Evolutionary conservation across 257 asterid genomes (phyloP).

Genomic region (Plantago elongata): DNA sequence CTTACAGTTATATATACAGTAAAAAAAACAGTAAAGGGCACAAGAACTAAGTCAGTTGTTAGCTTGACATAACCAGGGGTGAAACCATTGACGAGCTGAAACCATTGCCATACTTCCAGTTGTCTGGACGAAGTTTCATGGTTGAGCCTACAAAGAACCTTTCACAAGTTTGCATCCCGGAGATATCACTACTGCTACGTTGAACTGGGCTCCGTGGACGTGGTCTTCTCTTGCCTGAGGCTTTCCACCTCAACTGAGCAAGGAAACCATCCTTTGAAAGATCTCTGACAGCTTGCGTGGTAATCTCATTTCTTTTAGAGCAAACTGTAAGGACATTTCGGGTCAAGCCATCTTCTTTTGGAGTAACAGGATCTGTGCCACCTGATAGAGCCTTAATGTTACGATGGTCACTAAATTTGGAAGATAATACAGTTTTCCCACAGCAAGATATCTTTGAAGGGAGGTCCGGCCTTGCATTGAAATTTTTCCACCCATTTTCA

Average conservation of each 20-base stretch:
- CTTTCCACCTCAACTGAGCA: conserved; percentile 50
- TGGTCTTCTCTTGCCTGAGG: conserved; percentile 55
- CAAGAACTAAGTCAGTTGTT: conserved; percentile 16
- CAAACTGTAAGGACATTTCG: conserved; percentile 4
- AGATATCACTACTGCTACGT: conserved; percentile 23
- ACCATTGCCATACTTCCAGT: conserved; percentile 53
- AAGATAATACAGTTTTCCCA: conserved; percentile 1
- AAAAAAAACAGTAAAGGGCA: not conserved
- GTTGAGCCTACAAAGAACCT: conserved; percentile 31
- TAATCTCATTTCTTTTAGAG: conserved; percentile 11
- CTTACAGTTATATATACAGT: not conserved
- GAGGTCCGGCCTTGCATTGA: conserved; percentile 46
- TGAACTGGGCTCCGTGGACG: conserved; percentile 44
- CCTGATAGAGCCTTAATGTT: not conserved
- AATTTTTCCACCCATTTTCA: conserved; percentile 40
- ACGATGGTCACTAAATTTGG: conserved; percentile 2
- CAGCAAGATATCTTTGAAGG: conserved; percentile 23
- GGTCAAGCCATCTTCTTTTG: not conserved
- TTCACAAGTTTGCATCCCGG: conserved; percentile 23
- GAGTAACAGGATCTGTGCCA: conserved; percentile 2
- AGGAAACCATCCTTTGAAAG: conserved; percentile 48
- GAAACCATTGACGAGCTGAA: conserved; percentile 46
- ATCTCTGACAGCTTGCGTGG: conserved; percentile 29
- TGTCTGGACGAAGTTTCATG: conserved; percentile 45
- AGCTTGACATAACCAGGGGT: conserved; percentile 68